phyloP scores from a whole-genome alignment of 73 alveolate genomes.

The Tetrahymena malaccensis region DNA sequence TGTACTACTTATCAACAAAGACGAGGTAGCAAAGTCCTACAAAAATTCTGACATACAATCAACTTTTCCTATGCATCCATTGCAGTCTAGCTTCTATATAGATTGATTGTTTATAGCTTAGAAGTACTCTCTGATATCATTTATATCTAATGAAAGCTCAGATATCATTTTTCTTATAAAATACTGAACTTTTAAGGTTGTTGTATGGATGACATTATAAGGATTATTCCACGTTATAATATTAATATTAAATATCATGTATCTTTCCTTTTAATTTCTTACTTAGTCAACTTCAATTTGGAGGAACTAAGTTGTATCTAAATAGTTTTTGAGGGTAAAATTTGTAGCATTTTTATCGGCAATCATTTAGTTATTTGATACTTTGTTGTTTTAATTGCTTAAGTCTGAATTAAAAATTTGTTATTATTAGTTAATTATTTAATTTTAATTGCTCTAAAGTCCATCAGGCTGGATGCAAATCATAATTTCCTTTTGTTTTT shows the following conservation, averaged over 20 bases:
- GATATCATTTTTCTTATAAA: neutral
- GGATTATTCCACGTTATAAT: neutral
- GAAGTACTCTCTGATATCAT: neutral
- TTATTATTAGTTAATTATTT: neutral
- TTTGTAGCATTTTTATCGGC: neutral
- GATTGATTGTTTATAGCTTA: neutral
- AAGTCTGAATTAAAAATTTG: neutral
- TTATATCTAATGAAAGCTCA: neutral
- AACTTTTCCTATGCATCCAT: neutral
- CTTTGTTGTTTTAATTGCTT: neutral
- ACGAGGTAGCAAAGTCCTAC: neutral
- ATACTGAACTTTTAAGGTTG: neutral
- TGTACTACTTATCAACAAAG: neutral
- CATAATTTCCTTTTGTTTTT: neutral
- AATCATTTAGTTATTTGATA: neutral
- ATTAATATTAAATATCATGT: neutral
- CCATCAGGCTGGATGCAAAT: neutral
- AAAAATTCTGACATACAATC: neutral
- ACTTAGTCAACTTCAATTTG: neutral
- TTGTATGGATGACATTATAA: neutral
- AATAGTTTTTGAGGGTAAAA: neutral
- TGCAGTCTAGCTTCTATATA: neutral
- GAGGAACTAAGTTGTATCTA: neutral
- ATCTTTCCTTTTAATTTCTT: neutral
- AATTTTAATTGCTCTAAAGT: neutral